Conservation (phyloP, 352 stramenopile genomes). For the Phytopythium boreale region DNA sequence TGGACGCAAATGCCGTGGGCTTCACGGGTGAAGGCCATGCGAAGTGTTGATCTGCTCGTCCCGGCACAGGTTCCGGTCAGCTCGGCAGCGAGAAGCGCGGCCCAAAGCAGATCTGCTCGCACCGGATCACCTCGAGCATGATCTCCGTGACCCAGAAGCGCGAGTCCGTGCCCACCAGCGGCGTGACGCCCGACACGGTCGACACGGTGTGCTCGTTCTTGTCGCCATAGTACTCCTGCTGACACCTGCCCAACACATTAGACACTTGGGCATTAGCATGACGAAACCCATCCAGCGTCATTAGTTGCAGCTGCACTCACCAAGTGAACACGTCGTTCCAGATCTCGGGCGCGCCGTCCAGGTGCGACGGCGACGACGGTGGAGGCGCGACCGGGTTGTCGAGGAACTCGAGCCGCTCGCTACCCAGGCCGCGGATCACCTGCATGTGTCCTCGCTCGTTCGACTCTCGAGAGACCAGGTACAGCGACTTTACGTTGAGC, state of each 20-base stretch:
- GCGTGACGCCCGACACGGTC: constrained; percentile 1
- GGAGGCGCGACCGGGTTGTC: neutral
- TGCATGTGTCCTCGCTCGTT: constrained; percentile 1
- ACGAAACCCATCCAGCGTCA: neutral
- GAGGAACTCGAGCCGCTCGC: constrained; percentile 8
- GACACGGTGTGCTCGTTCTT: constrained; percentile 4
- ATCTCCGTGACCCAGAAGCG: constrained; percentile 9
- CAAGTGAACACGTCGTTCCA: constrained; percentile 6
- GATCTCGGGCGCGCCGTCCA: neutral
- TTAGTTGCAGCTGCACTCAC: neutral
- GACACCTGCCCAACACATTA: neutral
- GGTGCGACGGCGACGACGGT: neutral
- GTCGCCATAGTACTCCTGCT: constrained; percentile 3
- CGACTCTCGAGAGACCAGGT: constrained; percentile 4
- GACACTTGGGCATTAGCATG: too few relatives aligned
- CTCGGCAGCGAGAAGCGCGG: neutral
- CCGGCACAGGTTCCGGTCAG: neutral
- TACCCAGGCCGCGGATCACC: constrained; percentile 1
- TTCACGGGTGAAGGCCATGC: too few relatives aligned
- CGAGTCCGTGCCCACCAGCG: constrained; percentile 3
- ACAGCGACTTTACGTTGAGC: constrained; percentile 4
- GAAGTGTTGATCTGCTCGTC: too few relatives aligned
- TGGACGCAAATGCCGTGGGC: too few relatives aligned
- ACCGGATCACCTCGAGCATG: constrained; percentile 1
- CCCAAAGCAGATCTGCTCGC: constrained; percentile 3